Base-by-base conservation (phyloP, 306 rosid species). In the Cicer arietinum region DNA sequence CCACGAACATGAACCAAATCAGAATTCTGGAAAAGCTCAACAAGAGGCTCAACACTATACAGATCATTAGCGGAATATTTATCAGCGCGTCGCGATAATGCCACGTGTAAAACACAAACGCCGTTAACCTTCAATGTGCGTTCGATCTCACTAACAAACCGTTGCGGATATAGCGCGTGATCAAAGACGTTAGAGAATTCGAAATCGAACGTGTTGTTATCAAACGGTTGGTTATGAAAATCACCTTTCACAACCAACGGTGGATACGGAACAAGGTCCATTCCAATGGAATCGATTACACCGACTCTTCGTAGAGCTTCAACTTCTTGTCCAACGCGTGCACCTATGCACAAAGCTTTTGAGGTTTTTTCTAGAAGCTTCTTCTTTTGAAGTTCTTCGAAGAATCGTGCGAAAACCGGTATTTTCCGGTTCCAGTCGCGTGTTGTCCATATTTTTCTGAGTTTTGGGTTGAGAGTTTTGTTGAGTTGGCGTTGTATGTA, bases 161-260 rank as follows among this genome's bases (percentile, higher is more conserved):
- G 83, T 6, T 82, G 52, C 62, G 98, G 98, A 44, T 87, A 91
- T 5, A 92, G 91, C 73, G 98, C 97, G 82, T 94, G 98, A 44
- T 94, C 98, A 71, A 94, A 94, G 47, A 94, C 98, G 84, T 94
- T 94, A 7, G 97, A 91, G 88, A 94, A 94, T 37, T 94, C 98
- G 14, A 90, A 94, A 54, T 91, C 97, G 61, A 90, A 91, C 1
- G 82, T 91, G 10, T 82, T 79, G 22, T 85, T 80, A 2, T 7
- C 8, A 14, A 94, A 94, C 1, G 97, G 97, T 67, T 91, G 96
- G 52, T 71, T 77, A 6, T 94, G 98, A 37, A 94, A 94, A 63
- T 94, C 98, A 0, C 96, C 98, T 67, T 83, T 44, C 5, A 94
- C 47, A 2, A 94, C 98, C 16, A 94, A 61, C 0, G 96, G 98